Evolutionary conservation across 306 rosid genomes (phyloP).

Genomic region (Boehmeria nivea): DNA sequence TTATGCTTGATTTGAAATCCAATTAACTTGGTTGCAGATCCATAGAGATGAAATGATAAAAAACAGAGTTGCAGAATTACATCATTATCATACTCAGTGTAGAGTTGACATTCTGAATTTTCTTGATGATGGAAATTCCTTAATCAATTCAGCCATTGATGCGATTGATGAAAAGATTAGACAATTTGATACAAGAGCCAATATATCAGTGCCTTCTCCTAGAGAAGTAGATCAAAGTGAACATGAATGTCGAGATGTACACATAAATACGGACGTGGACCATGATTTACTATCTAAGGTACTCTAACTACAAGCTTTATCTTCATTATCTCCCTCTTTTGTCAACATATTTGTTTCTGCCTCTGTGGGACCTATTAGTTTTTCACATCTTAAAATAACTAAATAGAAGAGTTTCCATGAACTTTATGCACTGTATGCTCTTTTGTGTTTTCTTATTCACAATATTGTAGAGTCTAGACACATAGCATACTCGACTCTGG

Average conservation of each 20-base stretch:
- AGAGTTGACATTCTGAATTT: constrained; percentile 47
- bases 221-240: constrained; percentile 46
- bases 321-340: neutral
- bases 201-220: constrained; percentile 28
- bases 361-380: neutral
- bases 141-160: constrained; percentile 46
- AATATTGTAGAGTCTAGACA: neutral
- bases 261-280: constrained; percentile 37
- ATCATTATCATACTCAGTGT: constrained; percentile 44
- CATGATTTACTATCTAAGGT: constrained; percentile 40
- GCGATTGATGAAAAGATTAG: constrained; percentile 45
- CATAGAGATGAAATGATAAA: constrained; percentile 38
- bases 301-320: neutral
- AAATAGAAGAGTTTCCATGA: neutral
- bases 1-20: constrained; percentile 18
- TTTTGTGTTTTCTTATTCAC: neutral
- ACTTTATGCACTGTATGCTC: neutral
- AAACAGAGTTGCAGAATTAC: constrained; percentile 47
- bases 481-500: neutral
- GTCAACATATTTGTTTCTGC: neutral
- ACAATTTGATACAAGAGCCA: constrained; percentile 31
- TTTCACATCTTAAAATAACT: neutral
- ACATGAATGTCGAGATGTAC: constrained; percentile 54
- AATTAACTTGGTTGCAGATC: constrained; percentile 48
- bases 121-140: constrained; percentile 60